phyloP scores from a whole-genome alignment of 2,329 filamentous ascomycete genomes.

The Alternaria angustiovoidea region DNA sequence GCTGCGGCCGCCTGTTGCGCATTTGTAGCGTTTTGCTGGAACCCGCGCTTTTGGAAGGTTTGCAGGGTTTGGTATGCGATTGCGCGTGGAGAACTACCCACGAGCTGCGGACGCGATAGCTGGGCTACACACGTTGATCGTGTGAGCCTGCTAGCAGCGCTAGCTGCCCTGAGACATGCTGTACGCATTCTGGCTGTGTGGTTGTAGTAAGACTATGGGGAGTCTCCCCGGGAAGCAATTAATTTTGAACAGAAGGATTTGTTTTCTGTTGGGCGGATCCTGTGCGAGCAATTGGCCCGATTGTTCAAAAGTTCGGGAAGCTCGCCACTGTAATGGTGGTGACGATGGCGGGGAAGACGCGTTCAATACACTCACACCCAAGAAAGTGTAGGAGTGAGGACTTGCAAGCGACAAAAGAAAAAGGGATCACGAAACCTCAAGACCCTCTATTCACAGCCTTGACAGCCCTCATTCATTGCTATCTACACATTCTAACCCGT shows the following conservation, averaged over 20 bases:
- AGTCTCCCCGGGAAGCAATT: not conserved
- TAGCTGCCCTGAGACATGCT: slow-evolving; percentile 43
- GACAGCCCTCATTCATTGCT: slow-evolving; percentile 7
- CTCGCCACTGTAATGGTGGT: slow-evolving; percentile 1
- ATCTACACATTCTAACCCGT: slow-evolving; percentile 18
- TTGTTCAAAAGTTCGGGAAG: slow-evolving; percentile 1
- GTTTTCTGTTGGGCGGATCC: not conserved
- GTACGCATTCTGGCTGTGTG: slow-evolving; percentile 39
- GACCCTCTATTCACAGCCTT: slow-evolving; percentile 5
- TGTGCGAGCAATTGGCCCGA: slow-evolving; percentile 3
- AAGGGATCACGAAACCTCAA: slow-evolving; percentile 11
- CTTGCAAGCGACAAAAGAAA: slow-evolving; percentile 5
- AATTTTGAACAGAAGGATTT: not conserved
- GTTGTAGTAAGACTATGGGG: slow-evolving; percentile 2
- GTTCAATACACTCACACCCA: slow-evolving; percentile 2
- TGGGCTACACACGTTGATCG: slow-evolving; percentile 30
- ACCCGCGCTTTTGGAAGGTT: slow-evolving; percentile 29
- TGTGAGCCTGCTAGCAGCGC: slow-evolving; percentile 37
- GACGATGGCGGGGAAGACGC: slow-evolving; percentile 4
- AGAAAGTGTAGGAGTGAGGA: not conserved
- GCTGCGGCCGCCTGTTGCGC: slow-evolving; percentile 29
- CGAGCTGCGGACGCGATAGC: slow-evolving; percentile 31
- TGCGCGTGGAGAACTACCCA: slow-evolving; percentile 26
- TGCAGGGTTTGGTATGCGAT: slow-evolving; percentile 26
- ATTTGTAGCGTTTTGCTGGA: slow-evolving; percentile 32